Base-by-base conservation (phyloP, 2,329 filamentous ascomycete genomes). In the Diaporthe eres region DNA sequence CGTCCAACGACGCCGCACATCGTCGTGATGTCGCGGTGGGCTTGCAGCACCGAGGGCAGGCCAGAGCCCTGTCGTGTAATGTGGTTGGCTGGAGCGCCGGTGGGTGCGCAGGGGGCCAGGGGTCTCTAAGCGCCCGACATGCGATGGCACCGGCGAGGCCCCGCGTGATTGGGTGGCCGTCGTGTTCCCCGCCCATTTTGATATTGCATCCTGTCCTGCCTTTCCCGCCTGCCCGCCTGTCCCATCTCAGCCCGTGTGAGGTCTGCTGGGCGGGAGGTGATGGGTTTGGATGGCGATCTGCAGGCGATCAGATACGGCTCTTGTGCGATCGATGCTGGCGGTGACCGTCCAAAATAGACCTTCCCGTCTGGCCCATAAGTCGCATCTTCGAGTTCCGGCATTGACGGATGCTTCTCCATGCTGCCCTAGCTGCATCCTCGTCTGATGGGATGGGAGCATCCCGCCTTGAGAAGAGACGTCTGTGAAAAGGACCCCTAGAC, bases 31-130 rank as follows among this genome's bases (percentile, higher is more conserved):
- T 71, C 55, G 78, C 79, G 78, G 78, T 81, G 78, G 79, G 75
- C 79, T 67, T 78, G 78, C 80, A 79, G 80, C 78, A 74, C 67
- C 42, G 76, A 75, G 78, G 78, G 80, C 79, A 80, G 80, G 68
- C 79, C 74, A 57, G 75, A 74, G 70, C 76, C 77, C 75, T 73
- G 76, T 77, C 74, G 75, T 60, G 79, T 65, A 60, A 71, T 80
- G 79, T 87, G 85, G 85, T 88, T 88, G 87, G 87, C 80, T 77
- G 77, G 76, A 76, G 53, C 76, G 74, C 47, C 39, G 17, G 49
- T 57, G 42, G 71, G 51, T 55, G 22, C 72, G 74, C 80, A 83
- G 82, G 81, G 79, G 78, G 77, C 80, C 79, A 77, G 81, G 80
- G 80, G 77, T 51, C 51, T 74, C 60, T 77, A 77, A 75, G 72